Percentiles rank a stretch among this genome's conserved stretches.
phyloP scores from a whole-genome alignment of 495 filamentous ascomycete species.

The Penicillium cinerascens region DNA sequence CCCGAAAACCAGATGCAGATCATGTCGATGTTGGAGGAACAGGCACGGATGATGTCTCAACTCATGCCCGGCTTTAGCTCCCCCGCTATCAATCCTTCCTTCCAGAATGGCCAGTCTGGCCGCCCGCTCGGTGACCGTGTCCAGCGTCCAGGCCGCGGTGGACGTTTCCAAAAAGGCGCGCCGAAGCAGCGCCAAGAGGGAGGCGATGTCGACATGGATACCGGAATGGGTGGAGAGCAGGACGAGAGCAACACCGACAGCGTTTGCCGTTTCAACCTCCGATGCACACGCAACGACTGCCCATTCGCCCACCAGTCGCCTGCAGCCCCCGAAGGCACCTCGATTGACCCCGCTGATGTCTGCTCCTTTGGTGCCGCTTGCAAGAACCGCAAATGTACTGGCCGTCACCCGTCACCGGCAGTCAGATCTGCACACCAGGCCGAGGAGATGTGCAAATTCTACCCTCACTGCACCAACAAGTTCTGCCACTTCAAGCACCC shows the following conservation, averaged over 20 bases:
- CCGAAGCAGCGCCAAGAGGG: slow-evolving; percentile 22
- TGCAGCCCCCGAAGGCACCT: slow-evolving; percentile 76
- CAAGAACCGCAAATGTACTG: slow-evolving; percentile 92
- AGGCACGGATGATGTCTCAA: slow-evolving; percentile 79
- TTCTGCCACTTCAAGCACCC: slow-evolving; percentile 85
- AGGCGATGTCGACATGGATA: slow-evolving; percentile 44
- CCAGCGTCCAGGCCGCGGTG: slow-evolving; percentile 45
- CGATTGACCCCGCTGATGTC: slow-evolving; percentile 72
- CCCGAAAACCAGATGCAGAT: slow-evolving; percentile 75
- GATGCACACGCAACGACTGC: slow-evolving; percentile 85
- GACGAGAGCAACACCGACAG: slow-evolving; percentile 53
- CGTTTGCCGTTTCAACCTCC: slow-evolving; percentile 79
- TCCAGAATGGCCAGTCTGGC: slow-evolving; percentile 48
- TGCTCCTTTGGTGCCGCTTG: slow-evolving; percentile 88
- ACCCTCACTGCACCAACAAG: slow-evolving; percentile 86
- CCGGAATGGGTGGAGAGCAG: slow-evolving; percentile 32
- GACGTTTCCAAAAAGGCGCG: slow-evolving; percentile 32
- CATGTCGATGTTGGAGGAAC: slow-evolving; percentile 82
- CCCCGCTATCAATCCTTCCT: slow-evolving; percentile 53
- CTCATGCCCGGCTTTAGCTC: slow-evolving; percentile 49
- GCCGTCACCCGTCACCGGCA: slow-evolving; percentile 88
- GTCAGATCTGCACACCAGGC: slow-evolving; percentile 69
- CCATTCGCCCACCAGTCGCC: slow-evolving; percentile 92
- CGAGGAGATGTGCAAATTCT: slow-evolving; percentile 90
- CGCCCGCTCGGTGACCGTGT: slow-evolving; percentile 80